A percentile compares a stretch with the other conserved stretches of the same genome.
Evolutionary conservation across 257 asterid species (phyloP).

Genomic region (Jacaranda mimosifolia): DNA sequence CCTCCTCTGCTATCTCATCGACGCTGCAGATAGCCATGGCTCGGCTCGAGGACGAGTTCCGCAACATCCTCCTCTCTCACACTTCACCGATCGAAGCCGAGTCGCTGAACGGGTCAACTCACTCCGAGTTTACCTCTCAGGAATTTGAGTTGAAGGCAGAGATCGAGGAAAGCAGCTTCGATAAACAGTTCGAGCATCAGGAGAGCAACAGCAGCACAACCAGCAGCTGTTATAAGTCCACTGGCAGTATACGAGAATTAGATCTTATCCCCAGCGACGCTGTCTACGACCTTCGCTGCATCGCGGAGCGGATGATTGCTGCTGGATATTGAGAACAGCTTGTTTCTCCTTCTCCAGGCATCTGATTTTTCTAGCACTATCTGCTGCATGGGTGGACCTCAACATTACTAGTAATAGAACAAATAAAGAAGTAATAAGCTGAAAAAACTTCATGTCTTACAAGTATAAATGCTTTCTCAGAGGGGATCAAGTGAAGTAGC

Average conservation of each 20-base stretch:
- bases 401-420: no score
- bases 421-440: no score
- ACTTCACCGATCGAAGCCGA: conserved; percentile 73
- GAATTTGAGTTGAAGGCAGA: conserved; percentile 53
- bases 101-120: conserved; percentile 55
- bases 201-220: conserved; percentile 64
- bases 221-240: conserved; percentile 58
- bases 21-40: conserved; percentile 96
- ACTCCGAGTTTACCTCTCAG: conserved; percentile 45
- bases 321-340: conserved; percentile 33
- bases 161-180: conserved; percentile 43
- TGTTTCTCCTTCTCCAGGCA: no score
- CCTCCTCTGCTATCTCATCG: conserved; percentile 39
- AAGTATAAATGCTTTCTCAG: no score
- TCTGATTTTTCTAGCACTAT: no score
- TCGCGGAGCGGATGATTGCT: conserved; percentile 83
- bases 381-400: no score
- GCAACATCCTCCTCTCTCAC: conserved; percentile 72
- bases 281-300: conserved; percentile 74
- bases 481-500: no score
- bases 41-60: conserved; percentile 94
- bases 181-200: conserved; percentile 65
- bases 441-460: no score
- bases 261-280: conserved; percentile 81
- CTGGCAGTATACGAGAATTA: conserved; percentile 69